phyloP scores from a whole-genome alignment of 2,329 filamentous ascomycete species.

The Colletotrichum sp. region DNA sequence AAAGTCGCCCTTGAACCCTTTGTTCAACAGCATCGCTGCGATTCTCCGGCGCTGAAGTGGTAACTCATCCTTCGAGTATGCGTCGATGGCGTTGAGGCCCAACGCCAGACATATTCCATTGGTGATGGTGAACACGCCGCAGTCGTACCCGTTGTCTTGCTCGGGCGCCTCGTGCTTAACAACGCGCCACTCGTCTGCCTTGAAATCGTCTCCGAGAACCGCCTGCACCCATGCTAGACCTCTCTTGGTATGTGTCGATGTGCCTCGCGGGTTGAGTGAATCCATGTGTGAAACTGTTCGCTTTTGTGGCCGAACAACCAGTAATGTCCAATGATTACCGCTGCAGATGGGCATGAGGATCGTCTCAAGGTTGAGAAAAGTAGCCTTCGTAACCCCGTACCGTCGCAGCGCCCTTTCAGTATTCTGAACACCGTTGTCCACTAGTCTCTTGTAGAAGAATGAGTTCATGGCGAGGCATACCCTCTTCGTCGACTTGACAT shows the following conservation, averaged over 20 bases:
- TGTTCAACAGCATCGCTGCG: slow-evolving; percentile 69
- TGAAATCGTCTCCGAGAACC: slow-evolving; percentile 59
- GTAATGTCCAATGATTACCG: slow-evolving; percentile 72
- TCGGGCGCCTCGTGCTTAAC: slow-evolving; percentile 53
- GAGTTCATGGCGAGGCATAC: slow-evolving; percentile 69
- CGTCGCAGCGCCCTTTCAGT: slow-evolving; percentile 63
- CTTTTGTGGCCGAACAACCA: slow-evolving; percentile 67
- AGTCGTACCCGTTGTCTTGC: slow-evolving; percentile 75
- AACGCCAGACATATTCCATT: slow-evolving; percentile 70
- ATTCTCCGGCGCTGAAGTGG: slow-evolving; percentile 64
- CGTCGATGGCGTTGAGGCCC: slow-evolving; percentile 54
- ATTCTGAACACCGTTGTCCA: slow-evolving; percentile 48
- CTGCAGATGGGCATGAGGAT: slow-evolving; percentile 74
- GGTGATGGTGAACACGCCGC: slow-evolving; percentile 78
- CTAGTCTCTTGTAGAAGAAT: slow-evolving; percentile 67
- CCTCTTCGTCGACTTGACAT: slow-evolving; percentile 46
- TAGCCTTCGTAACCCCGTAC: slow-evolving; percentile 60
- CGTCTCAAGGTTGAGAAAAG: slow-evolving; percentile 69
- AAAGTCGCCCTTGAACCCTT: slow-evolving; percentile 69
- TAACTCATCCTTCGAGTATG: slow-evolving; percentile 60
- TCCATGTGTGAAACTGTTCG: slow-evolving; percentile 73
- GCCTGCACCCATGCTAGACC: slow-evolving; percentile 61
- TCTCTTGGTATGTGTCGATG: slow-evolving; percentile 41
- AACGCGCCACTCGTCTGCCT: slow-evolving; percentile 64
- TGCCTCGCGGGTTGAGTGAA: slow-evolving; percentile 57